phyloP scores from a whole-genome alignment of 2,329 filamentous ascomycete genomes.

The Nothopassalora personata region DNA sequence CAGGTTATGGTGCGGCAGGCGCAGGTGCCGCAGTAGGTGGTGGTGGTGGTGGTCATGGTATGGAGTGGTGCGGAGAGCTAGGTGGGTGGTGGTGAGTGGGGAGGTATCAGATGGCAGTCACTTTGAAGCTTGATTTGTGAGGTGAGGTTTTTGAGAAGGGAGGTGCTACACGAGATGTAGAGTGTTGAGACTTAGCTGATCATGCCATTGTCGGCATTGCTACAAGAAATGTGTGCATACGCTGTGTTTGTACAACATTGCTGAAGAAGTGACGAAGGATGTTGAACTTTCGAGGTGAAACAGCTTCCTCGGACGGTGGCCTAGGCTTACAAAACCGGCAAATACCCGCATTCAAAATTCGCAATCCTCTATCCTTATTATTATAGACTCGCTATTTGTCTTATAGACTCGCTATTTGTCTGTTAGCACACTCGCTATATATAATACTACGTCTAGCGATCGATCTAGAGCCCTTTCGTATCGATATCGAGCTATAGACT shows the following conservation, averaged over 20 bases:
- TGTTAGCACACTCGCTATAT: too few relatives aligned
- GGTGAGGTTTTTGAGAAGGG: not conserved
- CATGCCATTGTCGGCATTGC: not conserved
- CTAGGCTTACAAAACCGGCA: too few relatives aligned
- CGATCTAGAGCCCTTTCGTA: too few relatives aligned
- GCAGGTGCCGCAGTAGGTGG: conserved; percentile 10
- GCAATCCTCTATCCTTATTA: too few relatives aligned
- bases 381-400: too few relatives aligned
- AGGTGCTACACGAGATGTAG: not conserved
- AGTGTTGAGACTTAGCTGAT: not conserved
- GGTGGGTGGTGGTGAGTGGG: not conserved
- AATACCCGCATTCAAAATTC: too few relatives aligned
- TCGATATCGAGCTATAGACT: too few relatives aligned
- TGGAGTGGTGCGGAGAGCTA: not conserved
- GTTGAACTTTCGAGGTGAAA: not conserved
- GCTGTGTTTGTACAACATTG: not conserved
- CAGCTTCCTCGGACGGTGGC: too few relatives aligned
- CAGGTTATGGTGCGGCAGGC: conserved; percentile 15
- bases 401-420: too few relatives aligned
- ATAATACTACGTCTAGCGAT: too few relatives aligned
- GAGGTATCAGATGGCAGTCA: too few relatives aligned
- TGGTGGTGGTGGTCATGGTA: not conserved
- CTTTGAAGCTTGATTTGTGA: too few relatives aligned
- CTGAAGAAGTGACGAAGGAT: not conserved
- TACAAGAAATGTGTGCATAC: not conserved